Base-by-base conservation (phyloP, 2,329 filamentous ascomycete genomes). In the Lachnellula occidentalis region DNA sequence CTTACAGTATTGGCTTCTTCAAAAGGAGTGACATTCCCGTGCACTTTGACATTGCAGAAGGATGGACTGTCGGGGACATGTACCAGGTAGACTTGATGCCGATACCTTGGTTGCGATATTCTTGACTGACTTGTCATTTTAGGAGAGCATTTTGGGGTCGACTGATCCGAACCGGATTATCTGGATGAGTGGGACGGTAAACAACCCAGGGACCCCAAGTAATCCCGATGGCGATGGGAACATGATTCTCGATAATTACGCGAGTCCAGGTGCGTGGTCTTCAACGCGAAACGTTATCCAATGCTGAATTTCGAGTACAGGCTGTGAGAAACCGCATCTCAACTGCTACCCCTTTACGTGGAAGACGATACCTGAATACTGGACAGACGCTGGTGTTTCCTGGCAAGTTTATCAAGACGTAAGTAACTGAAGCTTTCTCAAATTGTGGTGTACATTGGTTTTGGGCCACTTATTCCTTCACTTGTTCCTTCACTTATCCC, bases 121-220 rank as follows among this genome's bases (percentile, higher is more conserved):
- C 8, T 9, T 27, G 36, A 15, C 36, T 39, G 6, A n/a, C 36
- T 15, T 39, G 17, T 39, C 17, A 39, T 15, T 39, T 9, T n/a
- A 72, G 71, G 76, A 81, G 66, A 69, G 71, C 2, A 73, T 78
- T 51, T 74, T 81, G 34, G 76, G 77, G 0, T 72, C 77, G 0
- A 81, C 78, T 0, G 77, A 75, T 51, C 77, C 78, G 2, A 81
- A 81, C 59, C 72, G 78, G 50, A 78, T 78, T 4, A 74, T 72
- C 5, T 74, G 78, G 71, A 69, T 76, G 31, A 77, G 74, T 36
- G 78, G 78, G 22, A 76, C 72, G 3, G 75, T 80, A 56, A 80
- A 80, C 57, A 73, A 73, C 0, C 76, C 77, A 0, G 78, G 78
- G 19, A 67, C 48, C 12, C 53, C 53, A 15, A 51, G 51, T 19